Evolutionary conservation across 1,139 yeast species (phyloP).

Genomic region (Debaryomyces sp.): DNA sequence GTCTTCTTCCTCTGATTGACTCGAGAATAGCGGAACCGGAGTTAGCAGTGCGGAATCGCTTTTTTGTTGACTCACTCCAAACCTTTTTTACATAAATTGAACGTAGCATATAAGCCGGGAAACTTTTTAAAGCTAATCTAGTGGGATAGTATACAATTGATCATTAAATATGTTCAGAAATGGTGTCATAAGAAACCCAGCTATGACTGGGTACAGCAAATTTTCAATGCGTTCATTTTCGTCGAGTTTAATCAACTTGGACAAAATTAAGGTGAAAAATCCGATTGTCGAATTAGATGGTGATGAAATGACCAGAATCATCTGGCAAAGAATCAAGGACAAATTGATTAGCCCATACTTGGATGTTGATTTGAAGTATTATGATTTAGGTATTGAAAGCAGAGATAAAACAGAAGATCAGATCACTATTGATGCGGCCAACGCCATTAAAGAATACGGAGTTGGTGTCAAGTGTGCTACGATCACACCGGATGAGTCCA

Average conservation of each 20-base stretch:
- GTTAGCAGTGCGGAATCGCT: neutral
- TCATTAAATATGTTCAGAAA: slow-evolving; percentile 2
- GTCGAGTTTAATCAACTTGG: slow-evolving; percentile 23
- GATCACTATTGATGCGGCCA: slow-evolving; percentile 74
- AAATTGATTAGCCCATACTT: slow-evolving; percentile 70
- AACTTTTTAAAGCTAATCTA: neutral
- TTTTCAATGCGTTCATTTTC: slow-evolving; percentile 25
- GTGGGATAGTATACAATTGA: neutral
- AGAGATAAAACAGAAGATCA: slow-evolving; percentile 75
- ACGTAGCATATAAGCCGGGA: neutral
- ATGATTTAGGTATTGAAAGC: slow-evolving; percentile 70
- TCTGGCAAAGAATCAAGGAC: slow-evolving; percentile 76
- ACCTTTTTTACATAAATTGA: neutral
- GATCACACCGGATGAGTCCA: slow-evolving; percentile 81
- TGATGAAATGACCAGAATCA: slow-evolving; percentile 85
- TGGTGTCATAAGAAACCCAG: neutral
- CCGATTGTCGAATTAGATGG: slow-evolving; percentile 86
- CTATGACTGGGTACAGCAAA: neutral
- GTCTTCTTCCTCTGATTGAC: neutral
- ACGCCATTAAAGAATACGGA: slow-evolving; percentile 73
- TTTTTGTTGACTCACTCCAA: slow-evolving; percentile 6
- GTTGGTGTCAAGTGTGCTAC: slow-evolving; percentile 89
- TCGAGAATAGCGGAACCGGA: slow-evolving; percentile 4
- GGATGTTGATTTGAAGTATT: slow-evolving; percentile 73
- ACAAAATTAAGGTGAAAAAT: slow-evolving; percentile 65